Evolutionary conservation across 148 eudicot genomes (phyloP).

Genomic region (Fagopyrum esculentum): DNA sequence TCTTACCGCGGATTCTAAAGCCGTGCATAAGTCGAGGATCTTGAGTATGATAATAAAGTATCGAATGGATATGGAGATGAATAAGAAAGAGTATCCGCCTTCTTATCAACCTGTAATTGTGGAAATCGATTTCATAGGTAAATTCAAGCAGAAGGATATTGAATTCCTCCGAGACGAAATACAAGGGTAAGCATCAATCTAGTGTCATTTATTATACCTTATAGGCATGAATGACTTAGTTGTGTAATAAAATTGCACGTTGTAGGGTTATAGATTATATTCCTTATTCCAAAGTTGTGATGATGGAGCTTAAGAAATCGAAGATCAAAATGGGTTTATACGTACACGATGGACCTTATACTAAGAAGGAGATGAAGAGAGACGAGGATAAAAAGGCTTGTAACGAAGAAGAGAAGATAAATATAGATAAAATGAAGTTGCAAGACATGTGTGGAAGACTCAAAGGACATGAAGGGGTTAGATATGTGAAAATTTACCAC

Average conservation of each 20-base stretch:
- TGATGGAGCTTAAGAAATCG: neutral
- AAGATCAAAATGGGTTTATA: neutral
- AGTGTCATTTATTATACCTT: neutral
- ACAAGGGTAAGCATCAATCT: neutral
- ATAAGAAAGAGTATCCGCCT: neutral
- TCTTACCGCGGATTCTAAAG: neutral
- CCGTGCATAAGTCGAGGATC: slow-evolving; percentile 2
- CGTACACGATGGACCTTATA: too few species aligned
- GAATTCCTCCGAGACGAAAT: neutral
- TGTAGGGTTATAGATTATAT: neutral
- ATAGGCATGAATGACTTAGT: too few species aligned
- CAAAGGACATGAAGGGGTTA: neutral
- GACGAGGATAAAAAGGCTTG: neutral
- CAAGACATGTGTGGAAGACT: neutral
- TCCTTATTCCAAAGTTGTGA: neutral
- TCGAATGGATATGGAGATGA: neutral
- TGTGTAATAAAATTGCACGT: neutral
- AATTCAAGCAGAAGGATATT: neutral
- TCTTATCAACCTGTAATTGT: neutral
- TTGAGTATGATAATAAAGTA: neutral
- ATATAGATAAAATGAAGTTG: neutral
- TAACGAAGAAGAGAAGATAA: neutral
- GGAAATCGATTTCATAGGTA: neutral
- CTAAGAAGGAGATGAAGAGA: neutral
- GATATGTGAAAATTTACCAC: neutral